A percentile compares a stretch with the other conserved stretches of the same genome.
These are phyloP conservation scores for Plasmodium relictum DNA, from an alignment of 169 alveolate genomes.

Conservation along the genomic window DNA sequence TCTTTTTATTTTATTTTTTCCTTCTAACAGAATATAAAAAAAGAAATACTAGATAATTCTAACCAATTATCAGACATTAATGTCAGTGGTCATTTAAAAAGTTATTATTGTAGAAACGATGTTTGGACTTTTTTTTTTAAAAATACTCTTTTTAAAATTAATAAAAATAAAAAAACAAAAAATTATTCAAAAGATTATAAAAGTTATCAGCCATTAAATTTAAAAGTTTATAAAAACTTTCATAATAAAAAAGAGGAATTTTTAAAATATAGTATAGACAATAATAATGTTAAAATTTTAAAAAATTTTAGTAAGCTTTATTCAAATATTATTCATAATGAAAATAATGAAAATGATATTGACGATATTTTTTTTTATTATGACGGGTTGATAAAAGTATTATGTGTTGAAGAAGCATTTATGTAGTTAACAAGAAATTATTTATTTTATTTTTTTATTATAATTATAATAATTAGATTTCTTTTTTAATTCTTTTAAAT, in stretches of 20 bases:
- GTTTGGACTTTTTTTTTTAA: slow-evolving; percentile 71
- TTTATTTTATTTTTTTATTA: too few relatives aligned
- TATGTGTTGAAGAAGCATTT: slow-evolving; percentile 41
- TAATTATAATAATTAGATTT: too few relatives aligned
- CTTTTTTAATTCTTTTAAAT: too few relatives aligned
- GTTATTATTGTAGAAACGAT: slow-evolving; percentile 70
- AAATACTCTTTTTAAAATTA: slow-evolving; percentile 64
- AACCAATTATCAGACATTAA: slow-evolving; percentile 57
- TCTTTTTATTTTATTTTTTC: neutral
- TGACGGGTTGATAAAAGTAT: slow-evolving; percentile 59
- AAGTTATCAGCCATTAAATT: slow-evolving; percentile 65
- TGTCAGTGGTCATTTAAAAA: slow-evolving; percentile 59
- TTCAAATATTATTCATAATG: slow-evolving; percentile 37
- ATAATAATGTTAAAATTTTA: slow-evolving; percentile 63
- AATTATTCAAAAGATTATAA: slow-evolving; percentile 47
- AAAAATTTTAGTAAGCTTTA: slow-evolving; percentile 55
- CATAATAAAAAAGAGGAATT: slow-evolving; percentile 60
- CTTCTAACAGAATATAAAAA: slow-evolving; percentile 54
- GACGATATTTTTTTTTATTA: slow-evolving; percentile 66
- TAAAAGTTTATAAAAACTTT: slow-evolving; percentile 58
- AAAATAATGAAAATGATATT: slow-evolving; percentile 36
- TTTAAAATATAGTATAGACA: slow-evolving; percentile 57
- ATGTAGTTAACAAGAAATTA: neutral
- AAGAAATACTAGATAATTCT: slow-evolving; percentile 67
- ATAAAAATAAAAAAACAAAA: slow-evolving; percentile 49